Percentiles rank a stretch among this genome's conserved stretches.
Conservation (phyloP, 768 basidiomycete genomes). For the Mycena leptocephala region DNA sequence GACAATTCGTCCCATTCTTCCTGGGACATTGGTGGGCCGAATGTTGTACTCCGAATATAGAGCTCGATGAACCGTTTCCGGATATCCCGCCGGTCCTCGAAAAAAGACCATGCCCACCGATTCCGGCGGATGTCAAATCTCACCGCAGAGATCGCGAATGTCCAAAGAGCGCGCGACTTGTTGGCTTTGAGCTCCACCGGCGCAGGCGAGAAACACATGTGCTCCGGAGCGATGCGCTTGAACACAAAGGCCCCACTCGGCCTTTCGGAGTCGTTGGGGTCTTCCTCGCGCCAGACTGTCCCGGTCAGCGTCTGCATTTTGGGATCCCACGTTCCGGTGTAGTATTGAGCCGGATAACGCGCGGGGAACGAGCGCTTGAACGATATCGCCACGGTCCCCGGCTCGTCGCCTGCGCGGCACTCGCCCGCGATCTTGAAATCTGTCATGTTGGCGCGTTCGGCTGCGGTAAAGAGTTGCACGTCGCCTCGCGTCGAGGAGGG, state of each 20-base stretch:
- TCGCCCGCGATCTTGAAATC: slow-evolving; percentile 27
- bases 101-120: slow-evolving; percentile 48
- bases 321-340: slow-evolving; percentile 16
- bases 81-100: slow-evolving; percentile 45
- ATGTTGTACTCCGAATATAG: slow-evolving; percentile 36
- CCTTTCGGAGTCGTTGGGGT: no score
- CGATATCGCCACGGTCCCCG: neutral
- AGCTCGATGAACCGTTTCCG: slow-evolving; percentile 44
- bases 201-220: slow-evolving; percentile 42
- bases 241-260: slow-evolving; percentile 38
- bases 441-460: slow-evolving; percentile 12
- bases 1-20: slow-evolving; percentile 38
- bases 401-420: slow-evolving; percentile 4
- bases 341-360: slow-evolving; percentile 9
- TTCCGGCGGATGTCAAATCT: slow-evolving; percentile 37
- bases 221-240: slow-evolving; percentile 39
- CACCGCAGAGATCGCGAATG: slow-evolving; percentile 45
- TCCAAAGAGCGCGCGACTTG: slow-evolving; percentile 48
- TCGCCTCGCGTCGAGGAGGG: neutral
- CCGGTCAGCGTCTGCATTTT: slow-evolving; percentile 23
- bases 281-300: neutral
- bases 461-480: slow-evolving; percentile 24
- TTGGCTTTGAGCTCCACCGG: slow-evolving; percentile 39
- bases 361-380: slow-evolving; percentile 29
- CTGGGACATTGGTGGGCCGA: slow-evolving; percentile 32